Base-by-base conservation (phyloP, 306 rosid species). In the Hippophae rhamnoides region DNA sequence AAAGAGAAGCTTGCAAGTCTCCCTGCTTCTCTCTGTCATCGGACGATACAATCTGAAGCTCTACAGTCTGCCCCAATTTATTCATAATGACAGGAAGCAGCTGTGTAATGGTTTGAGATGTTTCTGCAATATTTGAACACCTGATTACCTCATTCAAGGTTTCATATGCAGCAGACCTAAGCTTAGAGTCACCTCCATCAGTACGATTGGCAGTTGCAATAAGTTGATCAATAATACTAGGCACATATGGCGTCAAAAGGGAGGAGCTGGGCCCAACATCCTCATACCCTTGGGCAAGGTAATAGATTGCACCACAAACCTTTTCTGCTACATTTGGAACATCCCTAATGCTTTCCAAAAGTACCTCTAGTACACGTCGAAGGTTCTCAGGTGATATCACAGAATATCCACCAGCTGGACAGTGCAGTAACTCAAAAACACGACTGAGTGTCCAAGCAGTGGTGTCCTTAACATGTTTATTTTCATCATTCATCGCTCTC, bases 401-500 rank as follows among this genome's bases (percentile, higher is more conserved):
- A 45, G 78, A 58, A 62, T 55, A 60, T 51, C 72, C 77, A 56
- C 31, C 5, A 26, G 62, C 74, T 50, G 78, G 74, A 63, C 66
- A 10, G 45, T 74, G 78, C 42, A 74, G 59, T 40, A 68, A 62
- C 74, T 74, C 74, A 9, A 74, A 74, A 12, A 74, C 68, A 41
- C 78, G 73, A 43, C 78, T 13, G 5, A 73, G 72, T 13, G 78
- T 73, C 78, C 78, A 73, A 1, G 78, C 78, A 67, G 78, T 73
- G 12, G 78, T 73, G 57, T 73, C 78, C 41, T 63, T 73, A 52
- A 73, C 78, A 18, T 73, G 69, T 60, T 62, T 67, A 58, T 73
- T 73, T 51, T 62, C 73, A 57, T 73, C 69, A 13, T 62, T 73
- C 73, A 62, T 67, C 44, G 66, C 66, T 41, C 41, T 62, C 8